A percentile compares a stretch with the other conserved stretches of the same genome.
These are phyloP conservation scores for Schizophyllum commune DNA, from an alignment of 1,284 basidiomycete genomes.

Conservation along the genomic window DNA sequence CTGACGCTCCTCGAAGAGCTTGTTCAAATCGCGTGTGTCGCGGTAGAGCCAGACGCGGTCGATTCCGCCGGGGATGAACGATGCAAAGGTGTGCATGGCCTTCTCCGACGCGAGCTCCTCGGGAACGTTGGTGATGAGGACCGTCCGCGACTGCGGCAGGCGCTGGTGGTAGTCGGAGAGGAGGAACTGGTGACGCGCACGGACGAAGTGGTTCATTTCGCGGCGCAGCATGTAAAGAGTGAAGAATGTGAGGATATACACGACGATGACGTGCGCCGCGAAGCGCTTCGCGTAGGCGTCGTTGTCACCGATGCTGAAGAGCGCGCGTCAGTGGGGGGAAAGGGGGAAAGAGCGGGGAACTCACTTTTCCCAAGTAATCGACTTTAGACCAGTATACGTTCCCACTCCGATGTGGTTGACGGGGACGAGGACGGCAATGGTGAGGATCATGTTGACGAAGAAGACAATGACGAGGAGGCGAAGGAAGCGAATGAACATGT, in stretches of 20 bases:
- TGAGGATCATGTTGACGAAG: conserved; percentile 52
- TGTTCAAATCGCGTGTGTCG: conserved; percentile 48
- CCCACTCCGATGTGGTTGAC: conserved; percentile 45
- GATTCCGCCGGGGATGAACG: conserved; percentile 72
- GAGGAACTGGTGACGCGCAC: conserved; percentile 64
- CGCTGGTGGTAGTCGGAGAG: conserved; percentile 53
- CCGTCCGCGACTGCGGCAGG: conserved; percentile 67
- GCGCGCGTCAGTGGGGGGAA: background rate
- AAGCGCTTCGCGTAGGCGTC: conserved; percentile 30
- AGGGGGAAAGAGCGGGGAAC: conserved; percentile 8
- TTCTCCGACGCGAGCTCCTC: conserved; percentile 52
- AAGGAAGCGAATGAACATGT: conserved; percentile 62
- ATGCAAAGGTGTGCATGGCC: conserved; percentile 55
- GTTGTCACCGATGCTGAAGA: conserved; percentile 25
- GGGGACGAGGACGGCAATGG: conserved; percentile 54
- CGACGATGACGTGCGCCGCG: conserved; percentile 38
- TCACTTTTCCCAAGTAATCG: conserved; percentile 43
- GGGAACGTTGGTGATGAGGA: conserved; percentile 71
- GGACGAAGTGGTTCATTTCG: conserved; percentile 60
- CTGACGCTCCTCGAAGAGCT: conserved; percentile 49
- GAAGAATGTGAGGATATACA: conserved; percentile 52
- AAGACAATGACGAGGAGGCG: conserved; percentile 61
- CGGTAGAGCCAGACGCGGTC: conserved; percentile 71
- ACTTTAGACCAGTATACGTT: conserved; percentile 26
- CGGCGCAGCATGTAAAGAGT: conserved; percentile 62